Evolutionary conservation across 2,329 filamentous ascomycete genomes (phyloP).

Genomic region (Davidsoniella neocaledoniae): DNA sequence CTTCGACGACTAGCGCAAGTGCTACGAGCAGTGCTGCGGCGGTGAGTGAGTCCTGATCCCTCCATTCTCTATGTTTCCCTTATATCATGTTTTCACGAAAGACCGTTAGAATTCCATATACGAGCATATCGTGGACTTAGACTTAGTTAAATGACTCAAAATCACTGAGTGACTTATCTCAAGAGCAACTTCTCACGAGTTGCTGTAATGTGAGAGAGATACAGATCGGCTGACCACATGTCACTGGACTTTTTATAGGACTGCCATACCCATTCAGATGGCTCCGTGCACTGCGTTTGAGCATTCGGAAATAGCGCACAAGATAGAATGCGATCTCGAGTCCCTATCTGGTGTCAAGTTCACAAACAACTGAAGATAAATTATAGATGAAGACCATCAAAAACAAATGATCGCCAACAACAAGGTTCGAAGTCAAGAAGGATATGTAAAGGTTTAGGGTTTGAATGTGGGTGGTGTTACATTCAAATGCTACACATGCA

Average conservation of each 20-base stretch:
- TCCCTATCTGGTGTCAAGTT: too few species aligned
- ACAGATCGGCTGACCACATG: slow-evolving; percentile 23
- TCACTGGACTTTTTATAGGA: slow-evolving; percentile 43
- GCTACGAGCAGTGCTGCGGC: slow-evolving; percentile 26
- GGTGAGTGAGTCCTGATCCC: slow-evolving; percentile 18
- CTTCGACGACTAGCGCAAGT: slow-evolving; percentile 12
- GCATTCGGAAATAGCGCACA: neutral
- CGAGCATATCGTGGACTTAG: too few species aligned
- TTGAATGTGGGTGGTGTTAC: too few species aligned
- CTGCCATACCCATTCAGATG: slow-evolving; percentile 26
- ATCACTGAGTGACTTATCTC: too few species aligned
- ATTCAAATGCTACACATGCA: too few species aligned
- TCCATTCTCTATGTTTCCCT: neutral
- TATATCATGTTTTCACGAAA: neutral
- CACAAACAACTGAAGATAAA: neutral
- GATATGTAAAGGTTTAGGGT: too few species aligned
- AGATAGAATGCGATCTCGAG: neutral
- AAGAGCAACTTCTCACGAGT: too few species aligned
- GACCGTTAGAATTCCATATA: too few species aligned
- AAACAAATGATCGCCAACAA: neutral
- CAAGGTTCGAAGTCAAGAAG: too few species aligned
- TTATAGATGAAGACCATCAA: neutral
- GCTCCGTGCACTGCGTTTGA: slow-evolving; percentile 21
- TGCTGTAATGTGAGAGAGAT: neutral
- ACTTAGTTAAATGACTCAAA: neutral